Evolutionary conservation across 106 monocot species (phyloP), one percentile per base, ranked within the genome.

Genomic region (Dendrobium nobile): DNA sequence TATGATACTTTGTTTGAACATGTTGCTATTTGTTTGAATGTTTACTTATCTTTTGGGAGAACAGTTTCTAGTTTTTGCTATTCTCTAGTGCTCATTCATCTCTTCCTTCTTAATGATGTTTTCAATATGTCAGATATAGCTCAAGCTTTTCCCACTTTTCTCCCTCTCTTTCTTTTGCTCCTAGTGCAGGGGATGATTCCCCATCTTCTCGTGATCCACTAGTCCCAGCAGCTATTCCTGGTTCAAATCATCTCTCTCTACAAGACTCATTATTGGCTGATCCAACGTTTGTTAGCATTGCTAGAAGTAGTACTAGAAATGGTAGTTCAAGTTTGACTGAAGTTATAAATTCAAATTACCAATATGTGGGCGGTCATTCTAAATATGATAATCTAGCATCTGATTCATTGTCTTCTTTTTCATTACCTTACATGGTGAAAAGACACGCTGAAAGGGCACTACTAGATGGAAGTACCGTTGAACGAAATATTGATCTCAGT

Each of bases 161-260:
- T 67, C 26, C 56, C 56, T 58, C 56, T 18, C 56, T 48, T 27
- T 77, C 9, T 73, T 81, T 88, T 87, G 47, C 78, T 90, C 88
- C 91, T 94, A 95, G 87, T 91, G 88, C 95, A 99, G 99, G 93
- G 86, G 90, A 87, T 87, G 95, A 99, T 82, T 79, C 91, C 84
- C 95, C 95, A 79, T 91, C 93, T 56, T 79, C 95, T 82, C 91
- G 91, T 77, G 99, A 99, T 82, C 93, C 95, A 73, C 91, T 87
- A 64, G 86, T 90, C 82, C 93, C 89, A 74, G 67, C 88, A 65
- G 87, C 87, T 77, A 83, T 86, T 72, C 85, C 92, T 84, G 84
- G 85, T 75, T 85, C 92, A 79, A 88, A 87, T 80, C 83, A 82
- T 83, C 82, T 82, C n/a, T 77, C 82, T 73, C 77, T 85, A 41